Conservation (phyloP, 148 eudicot species). For the Rhododendron ferrugineum region DNA sequence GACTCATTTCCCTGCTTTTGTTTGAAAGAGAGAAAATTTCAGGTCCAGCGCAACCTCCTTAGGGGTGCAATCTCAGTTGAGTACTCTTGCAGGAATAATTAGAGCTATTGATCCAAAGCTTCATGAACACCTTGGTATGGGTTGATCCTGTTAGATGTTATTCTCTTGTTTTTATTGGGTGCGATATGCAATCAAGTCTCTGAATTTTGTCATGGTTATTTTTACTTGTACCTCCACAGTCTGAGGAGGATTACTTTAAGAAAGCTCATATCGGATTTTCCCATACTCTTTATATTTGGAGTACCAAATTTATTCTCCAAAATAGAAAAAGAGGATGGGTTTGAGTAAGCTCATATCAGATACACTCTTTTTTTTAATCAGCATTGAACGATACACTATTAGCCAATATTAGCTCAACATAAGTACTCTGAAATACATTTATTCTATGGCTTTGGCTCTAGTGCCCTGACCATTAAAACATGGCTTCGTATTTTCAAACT, state of each 20-base stretch:
- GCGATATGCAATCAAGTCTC: neutral
- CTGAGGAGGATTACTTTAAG: neutral
- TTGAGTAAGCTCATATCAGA: neutral
- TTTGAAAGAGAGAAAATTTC: conserved; percentile 80
- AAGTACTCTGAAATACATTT: neutral
- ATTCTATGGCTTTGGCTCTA: neutral
- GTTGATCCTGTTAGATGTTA: neutral
- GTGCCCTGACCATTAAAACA: neutral
- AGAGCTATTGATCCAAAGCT: conserved; percentile 91
- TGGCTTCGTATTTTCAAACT: neutral
- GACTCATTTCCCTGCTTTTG: conserved; percentile 13
- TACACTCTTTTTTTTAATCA: neutral
- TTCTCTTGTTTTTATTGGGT: neutral
- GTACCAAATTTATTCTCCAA: neutral
- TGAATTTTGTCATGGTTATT: neutral
- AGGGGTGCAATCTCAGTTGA: conserved; percentile 85
- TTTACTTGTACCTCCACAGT: neutral
- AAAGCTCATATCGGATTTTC: neutral
- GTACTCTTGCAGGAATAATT: conserved; percentile 68
- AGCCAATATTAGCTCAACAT: neutral
- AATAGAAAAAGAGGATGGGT: neutral
- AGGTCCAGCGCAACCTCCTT: conserved; percentile 62
- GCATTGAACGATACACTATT: neutral
- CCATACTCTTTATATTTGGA: neutral
- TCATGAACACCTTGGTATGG: conserved; percentile 88